Evolutionary conservation across 305 asterid genomes (phyloP).

Genomic region (Solanum hybrid): DNA sequence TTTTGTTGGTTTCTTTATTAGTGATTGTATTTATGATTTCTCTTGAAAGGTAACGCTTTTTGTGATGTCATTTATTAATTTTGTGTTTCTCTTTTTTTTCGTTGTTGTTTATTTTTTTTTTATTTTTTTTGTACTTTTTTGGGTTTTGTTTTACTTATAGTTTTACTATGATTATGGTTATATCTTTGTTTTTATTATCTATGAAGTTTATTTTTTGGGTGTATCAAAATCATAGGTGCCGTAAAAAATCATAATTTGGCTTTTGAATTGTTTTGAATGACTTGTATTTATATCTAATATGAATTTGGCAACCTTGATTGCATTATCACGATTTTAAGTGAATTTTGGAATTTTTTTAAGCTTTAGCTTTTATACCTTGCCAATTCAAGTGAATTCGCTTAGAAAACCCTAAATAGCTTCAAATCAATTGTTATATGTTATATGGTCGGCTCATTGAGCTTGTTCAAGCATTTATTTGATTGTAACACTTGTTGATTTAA

Average conservation of each 20-base stretch:
- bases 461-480: no score
- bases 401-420: neutral
- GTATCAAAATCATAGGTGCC: slow-evolving; percentile 1
- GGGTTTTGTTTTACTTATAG: neutral
- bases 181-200: slow-evolving; percentile 5
- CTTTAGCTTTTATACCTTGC: neutral
- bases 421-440: no score
- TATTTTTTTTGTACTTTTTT: neutral
- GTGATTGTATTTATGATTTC: neutral
- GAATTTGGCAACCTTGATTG: neutral
- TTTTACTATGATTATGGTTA: slow-evolving; percentile 1
- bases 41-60: neutral
- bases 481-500: no score
- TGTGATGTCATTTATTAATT: neutral
- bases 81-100: neutral
- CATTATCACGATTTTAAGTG: neutral
- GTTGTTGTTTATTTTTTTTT: neutral
- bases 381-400: neutral
- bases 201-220: slow-evolving; percentile 11
- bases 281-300: neutral
- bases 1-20: neutral
- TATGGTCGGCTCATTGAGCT: no score
- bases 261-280: slow-evolving; percentile 9
- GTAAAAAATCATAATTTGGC: slow-evolving; percentile 36
- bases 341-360: neutral